Evolutionary conservation across 768 basidiomycete genomes (phyloP), one percentile per base, ranked within the genome.

Genomic region (Tremella mesenterica): DNA sequence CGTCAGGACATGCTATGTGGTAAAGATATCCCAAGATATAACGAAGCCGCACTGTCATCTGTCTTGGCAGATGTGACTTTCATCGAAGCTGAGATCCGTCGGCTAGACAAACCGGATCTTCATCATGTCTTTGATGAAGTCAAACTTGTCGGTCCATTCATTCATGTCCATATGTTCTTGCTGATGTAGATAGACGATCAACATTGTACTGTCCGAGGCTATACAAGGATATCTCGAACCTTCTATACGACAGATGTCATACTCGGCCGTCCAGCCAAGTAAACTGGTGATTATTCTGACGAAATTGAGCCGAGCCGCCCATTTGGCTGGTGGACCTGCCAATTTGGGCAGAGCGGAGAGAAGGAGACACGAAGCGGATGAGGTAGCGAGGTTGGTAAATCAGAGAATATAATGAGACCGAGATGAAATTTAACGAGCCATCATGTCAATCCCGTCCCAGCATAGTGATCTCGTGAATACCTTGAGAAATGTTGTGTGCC

Each of bases 41-140:
- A 93, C 64, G 90, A 96, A 64, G 85, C 86, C 63, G 90, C 87
- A 1, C 79, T 95, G 38, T 81, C 84, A 28, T 93, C 92, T 60
- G 79, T 96, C 45, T 76, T 86, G 49, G 81, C 85, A 44, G 92
- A 96, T 68, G 80, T 91, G 55, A 82, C 84, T 53, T 95, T 92
- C 72, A 78, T 96, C 49, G 88, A 93, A 58, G 81, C 82, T n/a
- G 86, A 90, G 63, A 80, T 92, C 59, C 83, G 81, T 61, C 77
- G 83, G 41, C 83, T 85, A 50, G 87, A 84, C 20, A 79, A 85
- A 63, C 75, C 79, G 1, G 83, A 87, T 68, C 77, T 92, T 21
- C 79, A 78, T 49, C 74, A 80, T 10, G 83, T 83, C 14, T 93
- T 96, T 71, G 73, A 78, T 20, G 90, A 93, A 70, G 75, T 96